A percentile compares a stretch with the other conserved stretches of the same genome.
These are phyloP conservation scores for Pythium volutum DNA, from an alignment of 352 stramenopile species.

Conservation along the genomic window DNA sequence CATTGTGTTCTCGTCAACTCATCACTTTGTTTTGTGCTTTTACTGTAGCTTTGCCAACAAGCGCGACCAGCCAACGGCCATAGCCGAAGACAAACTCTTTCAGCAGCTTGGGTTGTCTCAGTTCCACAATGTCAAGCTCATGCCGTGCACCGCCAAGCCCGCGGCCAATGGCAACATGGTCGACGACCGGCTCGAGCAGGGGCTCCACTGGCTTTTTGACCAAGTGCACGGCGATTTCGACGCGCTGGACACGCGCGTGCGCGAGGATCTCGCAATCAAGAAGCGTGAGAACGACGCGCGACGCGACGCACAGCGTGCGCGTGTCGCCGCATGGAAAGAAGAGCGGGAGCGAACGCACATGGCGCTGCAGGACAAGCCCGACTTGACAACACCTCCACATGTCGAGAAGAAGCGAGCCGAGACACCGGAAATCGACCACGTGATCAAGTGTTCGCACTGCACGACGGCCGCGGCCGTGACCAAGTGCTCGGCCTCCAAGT, in stretches of 20 bases:
- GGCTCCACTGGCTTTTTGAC: slow-evolving; percentile 70
- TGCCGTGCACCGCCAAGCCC: slow-evolving; percentile 63
- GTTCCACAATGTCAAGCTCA: slow-evolving; percentile 39
- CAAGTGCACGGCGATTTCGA: slow-evolving; percentile 57
- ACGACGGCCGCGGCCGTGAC: slow-evolving; percentile 46
- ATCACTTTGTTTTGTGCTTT: too few relatives aligned
- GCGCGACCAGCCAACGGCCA: slow-evolving; percentile 38
- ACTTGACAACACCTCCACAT: neutral
- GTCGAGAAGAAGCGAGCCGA: slow-evolving; percentile 8
- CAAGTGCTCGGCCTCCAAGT: slow-evolving; percentile 82
- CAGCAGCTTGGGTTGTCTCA: slow-evolving; percentile 36
- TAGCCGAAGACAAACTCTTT: slow-evolving; percentile 39
- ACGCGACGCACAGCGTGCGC: slow-evolving; percentile 53
- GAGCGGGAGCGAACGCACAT: slow-evolving; percentile 68
- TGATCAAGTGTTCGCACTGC: slow-evolving; percentile 73
- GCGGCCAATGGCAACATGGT: slow-evolving; percentile 42
- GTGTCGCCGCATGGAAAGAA: slow-evolving; percentile 68
- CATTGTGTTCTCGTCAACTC: too few relatives aligned
- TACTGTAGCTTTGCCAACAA: slow-evolving; percentile 79
- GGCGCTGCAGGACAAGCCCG: slow-evolving; percentile 46
- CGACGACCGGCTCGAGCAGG: slow-evolving; percentile 61
- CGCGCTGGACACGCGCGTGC: slow-evolving; percentile 42
- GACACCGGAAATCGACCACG: slow-evolving; percentile 31
- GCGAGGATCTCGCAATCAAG: slow-evolving; percentile 46
- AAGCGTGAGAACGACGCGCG: slow-evolving; percentile 57